Evolutionary conservation across 352 stramenopile species (phyloP), one percentile per base, ranked within the genome.

Genomic region (Elongisporangium senticosum): DNA sequence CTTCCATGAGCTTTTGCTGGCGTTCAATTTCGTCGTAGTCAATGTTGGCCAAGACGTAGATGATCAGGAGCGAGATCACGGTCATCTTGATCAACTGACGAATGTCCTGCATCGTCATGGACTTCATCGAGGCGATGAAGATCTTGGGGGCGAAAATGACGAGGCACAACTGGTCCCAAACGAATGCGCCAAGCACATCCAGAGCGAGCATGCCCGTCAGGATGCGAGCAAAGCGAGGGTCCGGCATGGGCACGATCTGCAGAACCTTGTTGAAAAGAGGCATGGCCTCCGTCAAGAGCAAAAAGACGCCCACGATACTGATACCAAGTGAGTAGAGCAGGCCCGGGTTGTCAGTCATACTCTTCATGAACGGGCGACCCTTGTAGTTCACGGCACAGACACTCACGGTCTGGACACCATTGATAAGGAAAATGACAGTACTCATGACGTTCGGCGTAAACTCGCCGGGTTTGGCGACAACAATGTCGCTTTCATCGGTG

Each of bases 381-480:
- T 96, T 92, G 86, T 99, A 99, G 79, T 99, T 99, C 17, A 98
- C 94, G 1, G 92, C 81, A 65, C 99, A 99, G n/a, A 98, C 98
- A 68, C 97, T 99, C n/a, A 98, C 84, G 0, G 84, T 94, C 67
- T 96, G 87, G 55, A 98, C 74, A 37, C 90, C 83, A 62, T 91
- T 98, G 40, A 99, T 76, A 15, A 99, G 71, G 79, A 99, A 99
- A 51, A 98, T 98, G 22, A 98, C 95, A 1, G 95, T 98, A 68
- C 99, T 99, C 70, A 99, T 94, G 2, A 98, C 87, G 63, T 98
- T 99, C 2, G 98, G 97, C 68, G 97, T 90, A 77, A 99, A 99
- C 39, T 96, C 84, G 24, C 89, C 95, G 24, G 96, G 82, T 51
- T 76, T 79, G 48, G 79, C 73, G 68, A 86, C 72, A 26, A 74